Evolutionary conservation across 768 basidiomycete species (phyloP), one percentile per base, ranked within the genome.

Genomic region (Rhodotorula kratochvilovae): DNA sequence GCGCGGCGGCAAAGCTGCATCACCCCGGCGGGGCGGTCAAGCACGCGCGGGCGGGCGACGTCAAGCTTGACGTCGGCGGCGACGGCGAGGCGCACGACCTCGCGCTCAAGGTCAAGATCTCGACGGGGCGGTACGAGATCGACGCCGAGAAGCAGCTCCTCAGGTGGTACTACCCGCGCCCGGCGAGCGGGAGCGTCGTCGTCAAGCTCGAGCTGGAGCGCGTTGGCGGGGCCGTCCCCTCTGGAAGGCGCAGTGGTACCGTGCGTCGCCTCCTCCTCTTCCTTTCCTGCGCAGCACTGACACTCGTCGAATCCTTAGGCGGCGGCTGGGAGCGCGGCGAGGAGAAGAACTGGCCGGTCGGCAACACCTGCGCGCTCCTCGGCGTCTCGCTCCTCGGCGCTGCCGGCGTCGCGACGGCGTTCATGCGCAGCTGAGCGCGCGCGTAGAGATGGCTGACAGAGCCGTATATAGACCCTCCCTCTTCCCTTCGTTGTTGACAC

Each of bases 101-200:
- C 45, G 77, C 77, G 43, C 70, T 82, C 42, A 55, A 71, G 21
- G 73, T 75, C 36, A 69, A 66, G 45, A 81, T 83, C 6, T 84
- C 84, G 1, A 82, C 81, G 16, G 87, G 87, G 10, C 74, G 81
- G 27, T 84, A 82, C 77, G 83, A 82, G 58, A 76, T 85, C 25
- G 80, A 81, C 15, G 85, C 84, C 21, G 31, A 61, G 31, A 23
- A 33, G 27, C 85, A 87, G 78, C 81, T 74, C n/a, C 76, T 88
- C 55, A 80, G 79, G 64, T 88, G 85, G 85, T 84, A 77, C 68
- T 86, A 86, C 71, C 75, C 76, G 23, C 75, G 81, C 1, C 83
- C 84, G 8, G 63, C 61, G 16, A 67, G 36, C 0, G 78, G 76
- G 16, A 79, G 77, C 25, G 64, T 71, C 46, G 81, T 79, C 63